Evolutionary conservation across 2,329 filamentous ascomycete species (phyloP), one percentile per base, ranked within the genome.

Genomic region (Fusarium sp.): DNA sequence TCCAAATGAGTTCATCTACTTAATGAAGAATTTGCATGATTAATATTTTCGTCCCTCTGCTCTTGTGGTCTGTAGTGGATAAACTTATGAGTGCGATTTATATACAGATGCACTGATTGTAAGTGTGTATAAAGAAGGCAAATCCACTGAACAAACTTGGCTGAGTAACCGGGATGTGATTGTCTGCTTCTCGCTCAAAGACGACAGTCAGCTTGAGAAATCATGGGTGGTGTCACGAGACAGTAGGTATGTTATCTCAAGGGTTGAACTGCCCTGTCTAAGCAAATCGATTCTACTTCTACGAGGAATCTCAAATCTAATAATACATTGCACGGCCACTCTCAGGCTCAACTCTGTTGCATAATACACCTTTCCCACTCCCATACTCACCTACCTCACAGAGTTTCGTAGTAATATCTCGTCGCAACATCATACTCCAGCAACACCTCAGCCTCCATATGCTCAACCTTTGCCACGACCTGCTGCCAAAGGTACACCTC

Each of bases 351-450:
- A 54, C 11, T 32, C 32, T 15, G 1, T 11, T 33, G 20, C 12
- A 5, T 10, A 33, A n/a, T 1, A 15, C 11, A 20, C 32, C 32
- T 15, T 56, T 22, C 17, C 32, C n/a, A 56, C 32, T 9, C n/a
- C 17, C 30, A 33, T 14, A 10, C 6, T 25, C 17, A 52, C 17
- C 4, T 20, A 8, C 6, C 33, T 71, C 65, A 76, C 20, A 79
- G 45, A 12, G 68, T 70, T 27, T 82, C 76, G 52, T 85, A 84
- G 71, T 85, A 86, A 62, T 85, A 86, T 63, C 85, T 77, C n/a
- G 85, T 84, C 9, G 73, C 81, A 4, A 76, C 64, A 73, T 87
- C 85, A 70, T 85, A 87, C 72, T 86, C 84, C 11, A 86, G 68
- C 33, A 85, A 66, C 4, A 86, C 81, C 76, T 87, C 85, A 0